Percentiles rank a stretch among this genome's conserved stretches.
phyloP scores from a whole-genome alignment of 345 rosid genomes.

The Durio zibethinus region DNA sequence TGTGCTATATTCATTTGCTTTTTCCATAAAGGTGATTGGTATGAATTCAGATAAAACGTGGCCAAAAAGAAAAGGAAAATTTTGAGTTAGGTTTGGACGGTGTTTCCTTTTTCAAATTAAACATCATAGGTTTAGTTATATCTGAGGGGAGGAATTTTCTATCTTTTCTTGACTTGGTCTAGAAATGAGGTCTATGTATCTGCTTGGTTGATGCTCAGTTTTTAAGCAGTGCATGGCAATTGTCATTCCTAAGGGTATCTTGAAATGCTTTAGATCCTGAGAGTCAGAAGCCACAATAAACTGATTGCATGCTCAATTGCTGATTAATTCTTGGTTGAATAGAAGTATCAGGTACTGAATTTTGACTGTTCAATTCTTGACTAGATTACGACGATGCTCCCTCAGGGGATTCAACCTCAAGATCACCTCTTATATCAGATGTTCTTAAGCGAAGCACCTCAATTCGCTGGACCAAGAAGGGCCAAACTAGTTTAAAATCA shows the following conservation, averaged over 20 bases:
- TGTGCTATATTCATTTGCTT: background rate
- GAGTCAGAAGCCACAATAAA: background rate
- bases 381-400: constrained; percentile 72
- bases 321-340: background rate
- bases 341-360: background rate
- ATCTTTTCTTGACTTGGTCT: background rate
- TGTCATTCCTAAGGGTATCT: background rate
- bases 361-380: background rate
- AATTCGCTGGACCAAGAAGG: constrained; percentile 53
- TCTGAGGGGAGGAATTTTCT: background rate
- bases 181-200: background rate
- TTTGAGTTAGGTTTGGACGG: background rate
- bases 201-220: background rate
- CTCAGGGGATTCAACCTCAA: constrained; percentile 36
- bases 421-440: constrained; percentile 51
- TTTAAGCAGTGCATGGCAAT: background rate
- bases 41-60: background rate
- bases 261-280: background rate
- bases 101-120: background rate
- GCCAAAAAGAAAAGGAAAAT: background rate
- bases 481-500: constrained; percentile 59
- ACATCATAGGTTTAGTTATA: background rate
- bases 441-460: constrained; percentile 70
- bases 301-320: background rate
- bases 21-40: background rate